Percentiles rank a stretch among this genome's conserved stretches.
These are phyloP conservation scores for Fistulinella cinereoalba DNA, from an alignment of 1,284 basidiomycete species.

Conservation along the genomic window DNA sequence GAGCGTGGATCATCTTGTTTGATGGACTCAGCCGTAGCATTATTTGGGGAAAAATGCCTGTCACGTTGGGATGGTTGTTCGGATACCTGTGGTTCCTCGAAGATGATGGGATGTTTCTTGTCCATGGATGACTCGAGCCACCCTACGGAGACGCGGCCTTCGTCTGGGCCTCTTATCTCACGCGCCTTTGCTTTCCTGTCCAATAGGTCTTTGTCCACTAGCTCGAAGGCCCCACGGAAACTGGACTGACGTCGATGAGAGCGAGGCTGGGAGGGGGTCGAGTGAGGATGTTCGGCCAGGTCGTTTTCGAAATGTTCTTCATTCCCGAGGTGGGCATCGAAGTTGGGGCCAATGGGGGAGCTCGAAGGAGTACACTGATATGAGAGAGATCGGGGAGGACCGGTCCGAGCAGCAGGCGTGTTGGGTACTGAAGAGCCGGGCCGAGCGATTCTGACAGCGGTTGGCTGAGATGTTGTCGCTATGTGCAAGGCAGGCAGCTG, in stretches of 20 bases:
- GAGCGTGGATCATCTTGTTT: conserved; percentile 9
- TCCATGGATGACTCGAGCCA: conserved; percentile 60
- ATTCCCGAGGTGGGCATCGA: conserved; percentile 21
- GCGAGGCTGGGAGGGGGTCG: conserved; percentile 27
- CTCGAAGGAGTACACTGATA: conserved; percentile 55
- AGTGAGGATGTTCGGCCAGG: conserved; percentile 26
- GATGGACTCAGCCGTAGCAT: conserved; percentile 3
- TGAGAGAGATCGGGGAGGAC: conserved; percentile 70
- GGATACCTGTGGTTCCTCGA: conserved; percentile 22
- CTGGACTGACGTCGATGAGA: conserved; percentile 35
- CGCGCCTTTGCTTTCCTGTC: conserved; percentile 58
- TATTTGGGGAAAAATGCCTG: conserved; percentile 6
- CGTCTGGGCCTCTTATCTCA: conserved; percentile 47
- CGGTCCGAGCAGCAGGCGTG: conserved; percentile 65
- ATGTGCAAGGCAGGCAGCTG: conserved; percentile 12
- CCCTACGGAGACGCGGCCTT: conserved; percentile 49
- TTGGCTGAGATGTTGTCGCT: conserved; percentile 9
- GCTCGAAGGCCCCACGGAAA: conserved; percentile 65
- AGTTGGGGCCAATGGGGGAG: conserved; percentile 39
- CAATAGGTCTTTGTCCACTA: conserved; percentile 37
- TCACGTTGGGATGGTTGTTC: conserved; percentile 12
- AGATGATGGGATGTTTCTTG: conserved; percentile 39
- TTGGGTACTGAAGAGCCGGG: conserved; percentile 30
- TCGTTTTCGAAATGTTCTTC: conserved; percentile 31
- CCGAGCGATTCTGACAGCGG: conserved; percentile 5